A percentile compares a stretch with the other conserved stretches of the same genome.
phyloP scores from a whole-genome alignment of 192 early-diverging fungal genomes.

The Coemansia sp. region DNA sequence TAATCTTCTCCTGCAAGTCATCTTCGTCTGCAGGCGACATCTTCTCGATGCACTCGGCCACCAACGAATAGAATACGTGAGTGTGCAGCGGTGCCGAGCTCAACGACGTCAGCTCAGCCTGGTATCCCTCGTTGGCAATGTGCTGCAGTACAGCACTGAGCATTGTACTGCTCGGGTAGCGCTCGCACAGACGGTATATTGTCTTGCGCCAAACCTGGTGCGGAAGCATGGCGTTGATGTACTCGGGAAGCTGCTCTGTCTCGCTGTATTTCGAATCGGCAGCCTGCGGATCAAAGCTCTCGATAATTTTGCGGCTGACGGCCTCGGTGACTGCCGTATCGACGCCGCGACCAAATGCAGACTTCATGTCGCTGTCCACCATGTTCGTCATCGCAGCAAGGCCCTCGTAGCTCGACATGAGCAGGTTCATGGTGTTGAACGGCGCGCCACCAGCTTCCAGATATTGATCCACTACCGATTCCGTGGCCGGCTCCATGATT shows the following conservation, averaged over 20 bases:
- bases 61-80: conserved; percentile 62
- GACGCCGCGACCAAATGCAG: conserved; percentile 4
- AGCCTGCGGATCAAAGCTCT: conserved; percentile 58
- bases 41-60: conserved; percentile 61
- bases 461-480: conserved; percentile 33
- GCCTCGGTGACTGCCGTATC: conserved; percentile 35
- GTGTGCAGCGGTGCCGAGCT: conserved; percentile 66
- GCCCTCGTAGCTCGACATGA: conserved; percentile 46
- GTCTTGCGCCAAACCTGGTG: conserved; percentile 63
- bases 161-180: conserved; percentile 60
- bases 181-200: conserved; percentile 66
- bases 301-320: conserved; percentile 57
- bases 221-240: conserved; percentile 58
- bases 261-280: conserved; percentile 56
- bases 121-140: conserved; percentile 63
- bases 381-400: conserved; percentile 43
- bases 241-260: conserved; percentile 55
- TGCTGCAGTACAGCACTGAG: conserved; percentile 63
- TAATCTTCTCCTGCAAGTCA: conserved; percentile 55
- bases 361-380: conserved; percentile 17
- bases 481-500: conserved; percentile 48
- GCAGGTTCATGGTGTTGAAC: conserved; percentile 42
- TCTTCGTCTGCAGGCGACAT: conserved; percentile 60
- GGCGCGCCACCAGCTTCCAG: conserved; percentile 46
- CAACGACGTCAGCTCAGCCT: conserved; percentile 63